These are phyloP conservation scores for Saccharomyces pastorianus DNA, from an alignment of 1,139 yeast species.

Conservation along the genomic window DNA sequence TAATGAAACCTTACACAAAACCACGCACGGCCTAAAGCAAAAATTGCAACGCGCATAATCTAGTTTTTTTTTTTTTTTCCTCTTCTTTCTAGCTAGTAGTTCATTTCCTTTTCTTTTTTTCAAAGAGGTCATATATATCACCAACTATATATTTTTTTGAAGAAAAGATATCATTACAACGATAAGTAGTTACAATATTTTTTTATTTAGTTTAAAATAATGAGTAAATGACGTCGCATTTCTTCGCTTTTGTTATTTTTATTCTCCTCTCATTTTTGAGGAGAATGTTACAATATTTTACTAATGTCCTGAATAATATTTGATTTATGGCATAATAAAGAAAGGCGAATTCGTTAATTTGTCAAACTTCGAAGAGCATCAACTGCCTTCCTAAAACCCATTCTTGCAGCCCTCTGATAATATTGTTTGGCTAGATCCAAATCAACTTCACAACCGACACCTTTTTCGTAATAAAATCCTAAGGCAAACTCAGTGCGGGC, in stretches of 20 bases:
- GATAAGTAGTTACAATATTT: neutral
- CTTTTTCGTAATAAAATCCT: constrained; percentile 75
- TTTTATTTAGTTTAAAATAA: neutral
- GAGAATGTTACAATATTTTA: neutral
- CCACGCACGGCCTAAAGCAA: neutral
- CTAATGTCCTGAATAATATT: neutral
- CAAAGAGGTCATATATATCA: neutral
- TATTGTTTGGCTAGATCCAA: constrained; percentile 43
- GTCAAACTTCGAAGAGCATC: constrained; percentile 9
- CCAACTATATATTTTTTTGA: neutral
- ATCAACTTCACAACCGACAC: constrained; percentile 54
- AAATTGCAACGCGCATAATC: neutral
- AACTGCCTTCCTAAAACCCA: constrained; percentile 50
- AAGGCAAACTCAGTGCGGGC: constrained; percentile 78
- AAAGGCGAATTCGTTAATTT: neutral
- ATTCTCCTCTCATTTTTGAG: neutral
- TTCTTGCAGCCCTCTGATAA: constrained; percentile 52
- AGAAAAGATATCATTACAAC: neutral
- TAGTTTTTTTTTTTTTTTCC: neutral
- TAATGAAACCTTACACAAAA: neutral
- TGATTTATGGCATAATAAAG: neutral
- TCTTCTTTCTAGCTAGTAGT: neutral
- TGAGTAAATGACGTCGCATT: neutral
- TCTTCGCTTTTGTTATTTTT: neutral
- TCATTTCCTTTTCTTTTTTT: neutral